phyloP scores from a whole-genome alignment of 164 flowering plant genomes.

The Vitis cinerea region DNA sequence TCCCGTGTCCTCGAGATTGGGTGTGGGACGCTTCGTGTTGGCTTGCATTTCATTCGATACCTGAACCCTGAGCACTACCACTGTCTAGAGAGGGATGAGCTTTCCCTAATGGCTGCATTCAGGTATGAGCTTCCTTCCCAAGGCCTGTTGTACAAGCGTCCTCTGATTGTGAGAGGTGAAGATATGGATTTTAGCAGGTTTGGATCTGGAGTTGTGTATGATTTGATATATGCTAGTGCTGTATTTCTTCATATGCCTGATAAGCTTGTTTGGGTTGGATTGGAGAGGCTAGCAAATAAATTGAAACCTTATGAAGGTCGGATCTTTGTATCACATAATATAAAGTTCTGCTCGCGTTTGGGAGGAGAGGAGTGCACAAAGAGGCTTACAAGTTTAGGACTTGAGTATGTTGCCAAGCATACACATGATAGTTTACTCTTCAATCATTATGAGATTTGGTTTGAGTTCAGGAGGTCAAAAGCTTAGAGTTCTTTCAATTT shows the following conservation, averaged over 20 bases:
- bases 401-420: conserved; percentile 79
- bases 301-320: conserved; percentile 77
- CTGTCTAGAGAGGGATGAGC: conserved; percentile 89
- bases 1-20: conserved; percentile 89
- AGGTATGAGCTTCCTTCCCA: conserved; percentile 95
- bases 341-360: conserved; percentile 87
- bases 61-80: conserved; percentile 65
- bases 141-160: conserved; percentile 81
- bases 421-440: conserved; percentile 93
- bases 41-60: conserved; percentile 83
- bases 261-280: conserved; percentile 89
- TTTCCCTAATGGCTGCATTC: conserved; percentile 90
- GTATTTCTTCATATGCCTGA: conserved; percentile 97
- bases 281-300: conserved; percentile 64
- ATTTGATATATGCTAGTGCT: conserved; percentile 94
- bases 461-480: conserved; percentile 63
- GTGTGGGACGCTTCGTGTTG: conserved; percentile 94
- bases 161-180: conserved; percentile 81
- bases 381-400: conserved; percentile 63
- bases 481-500: conserved; percentile 20
- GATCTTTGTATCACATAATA: conserved; percentile 88
- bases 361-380: conserved; percentile 89
- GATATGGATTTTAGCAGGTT: conserved; percentile 88
- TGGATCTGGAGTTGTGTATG: conserved; percentile 58
- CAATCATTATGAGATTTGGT: conserved; percentile 97